These are phyloP conservation scores for Penicillium sp. DNA, from an alignment of 2,329 filamentous ascomycete genomes.

Conservation along the genomic window DNA sequence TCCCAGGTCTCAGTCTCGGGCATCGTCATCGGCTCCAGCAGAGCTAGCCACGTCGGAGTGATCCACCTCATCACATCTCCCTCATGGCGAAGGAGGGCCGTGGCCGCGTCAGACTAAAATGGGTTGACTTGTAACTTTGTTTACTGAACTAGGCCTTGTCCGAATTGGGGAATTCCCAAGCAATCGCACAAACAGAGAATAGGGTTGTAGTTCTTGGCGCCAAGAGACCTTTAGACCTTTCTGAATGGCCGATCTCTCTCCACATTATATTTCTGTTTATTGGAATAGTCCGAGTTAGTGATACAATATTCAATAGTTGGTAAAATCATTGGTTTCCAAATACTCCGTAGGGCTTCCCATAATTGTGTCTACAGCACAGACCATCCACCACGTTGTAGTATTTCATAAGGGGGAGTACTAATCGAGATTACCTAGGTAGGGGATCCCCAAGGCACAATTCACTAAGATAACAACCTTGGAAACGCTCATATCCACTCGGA, in stretches of 20 bases:
- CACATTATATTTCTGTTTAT: not conserved
- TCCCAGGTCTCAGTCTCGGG: not conserved
- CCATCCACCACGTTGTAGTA: not conserved
- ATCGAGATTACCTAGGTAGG: too few species aligned
- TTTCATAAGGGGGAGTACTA: too few species aligned
- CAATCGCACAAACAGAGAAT: too few species aligned
- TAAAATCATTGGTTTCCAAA: not conserved
- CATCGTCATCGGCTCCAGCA: not conserved
- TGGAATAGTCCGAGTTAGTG: not conserved
- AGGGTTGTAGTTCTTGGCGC: not conserved
- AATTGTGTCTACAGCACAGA: not conserved
- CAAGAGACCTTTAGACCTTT: not conserved
- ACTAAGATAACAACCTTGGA: too few species aligned
- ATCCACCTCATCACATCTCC: not conserved
- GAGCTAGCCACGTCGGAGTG: not conserved
- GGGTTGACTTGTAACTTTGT: too few species aligned
- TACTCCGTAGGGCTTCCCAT: not conserved
- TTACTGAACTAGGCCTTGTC: too few species aligned
- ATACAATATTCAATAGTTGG: not conserved
- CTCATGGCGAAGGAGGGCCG: slow-evolving; percentile 18
- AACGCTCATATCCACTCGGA: too few species aligned
- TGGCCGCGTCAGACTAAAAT: slow-evolving; percentile 17
- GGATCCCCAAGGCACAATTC: too few species aligned
- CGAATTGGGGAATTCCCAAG: not conserved
- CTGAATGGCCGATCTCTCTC: too few species aligned